A percentile compares a stretch with the other conserved stretches of the same genome.
These are phyloP conservation scores for Crithidia acanthocephali DNA, from an alignment of 208 protist genomes.

Conservation along the genomic window DNA sequence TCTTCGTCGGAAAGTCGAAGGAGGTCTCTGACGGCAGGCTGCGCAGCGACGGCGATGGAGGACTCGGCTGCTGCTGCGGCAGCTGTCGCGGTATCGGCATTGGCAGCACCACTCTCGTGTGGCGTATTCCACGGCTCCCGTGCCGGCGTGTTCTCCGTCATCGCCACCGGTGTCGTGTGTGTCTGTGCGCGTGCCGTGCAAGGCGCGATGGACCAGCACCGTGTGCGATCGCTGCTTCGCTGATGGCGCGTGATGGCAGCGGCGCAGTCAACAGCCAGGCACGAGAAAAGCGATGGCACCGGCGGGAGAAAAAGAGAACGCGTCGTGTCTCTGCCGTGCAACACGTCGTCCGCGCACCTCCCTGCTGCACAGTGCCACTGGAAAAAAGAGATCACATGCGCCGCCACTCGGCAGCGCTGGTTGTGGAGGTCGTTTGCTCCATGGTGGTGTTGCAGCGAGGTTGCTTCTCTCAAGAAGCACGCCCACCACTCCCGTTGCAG, in stretches of 20 bases:
- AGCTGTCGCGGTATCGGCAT: too few species aligned
- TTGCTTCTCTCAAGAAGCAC: background rate
- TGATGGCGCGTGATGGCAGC: constrained; percentile 12
- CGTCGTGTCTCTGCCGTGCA: background rate
- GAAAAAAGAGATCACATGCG: background rate
- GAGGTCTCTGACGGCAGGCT: background rate
- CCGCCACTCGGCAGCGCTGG: too few species aligned
- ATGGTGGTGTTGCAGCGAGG: background rate
- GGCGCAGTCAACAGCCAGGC: constrained; percentile 14
- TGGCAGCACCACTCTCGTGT: too few species aligned
- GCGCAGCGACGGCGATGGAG: too few species aligned
- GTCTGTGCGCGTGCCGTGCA: background rate
- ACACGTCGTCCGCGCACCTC: background rate
- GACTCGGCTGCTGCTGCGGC: too few species aligned
- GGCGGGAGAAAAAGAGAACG: background rate
- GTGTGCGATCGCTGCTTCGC: constrained; percentile 2
- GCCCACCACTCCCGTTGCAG: constrained; percentile 26
- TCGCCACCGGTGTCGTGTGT: background rate
- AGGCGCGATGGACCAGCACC: constrained; percentile 1
- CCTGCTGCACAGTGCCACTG: background rate
- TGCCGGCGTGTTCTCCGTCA: too few species aligned
- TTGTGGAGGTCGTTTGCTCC: too few species aligned
- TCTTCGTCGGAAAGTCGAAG: constrained; percentile 4
- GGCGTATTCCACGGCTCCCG: too few species aligned
- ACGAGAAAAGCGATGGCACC: background rate